Conservation (phyloP, 805 yeast species). For the Lachancea quebecensis region DNA sequence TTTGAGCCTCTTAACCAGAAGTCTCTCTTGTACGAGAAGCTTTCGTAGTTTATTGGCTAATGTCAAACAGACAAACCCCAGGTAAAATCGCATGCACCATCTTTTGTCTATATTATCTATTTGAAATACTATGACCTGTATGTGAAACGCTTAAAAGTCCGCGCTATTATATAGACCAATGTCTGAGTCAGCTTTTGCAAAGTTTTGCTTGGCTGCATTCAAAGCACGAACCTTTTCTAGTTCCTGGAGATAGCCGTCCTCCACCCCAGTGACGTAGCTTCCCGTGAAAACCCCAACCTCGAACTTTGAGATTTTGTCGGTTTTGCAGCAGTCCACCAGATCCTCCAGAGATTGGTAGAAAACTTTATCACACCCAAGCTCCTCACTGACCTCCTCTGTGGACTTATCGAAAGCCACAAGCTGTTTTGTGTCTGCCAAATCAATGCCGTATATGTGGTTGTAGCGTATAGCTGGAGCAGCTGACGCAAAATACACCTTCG, state of each 20-base stretch:
- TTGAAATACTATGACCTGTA: not conserved
- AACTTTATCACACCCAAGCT: constrained; percentile 84
- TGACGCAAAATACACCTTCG: constrained; percentile 88
- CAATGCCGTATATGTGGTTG: constrained; percentile 96
- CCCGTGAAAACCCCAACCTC: constrained; percentile 98
- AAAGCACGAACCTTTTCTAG: constrained; percentile 77
- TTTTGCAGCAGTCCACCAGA: constrained; percentile 68
- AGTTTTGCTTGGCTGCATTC: constrained; percentile 52
- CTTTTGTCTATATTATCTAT: constrained; percentile 1
- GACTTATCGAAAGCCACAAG: constrained; percentile 79
- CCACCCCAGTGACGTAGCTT: constrained; percentile 87
- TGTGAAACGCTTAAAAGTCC: constrained; percentile 34
- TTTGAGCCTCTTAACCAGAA: not conserved
- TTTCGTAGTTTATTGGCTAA: not conserved
- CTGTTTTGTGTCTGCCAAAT: constrained; percentile 90
- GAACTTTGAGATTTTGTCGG: constrained; percentile 44
- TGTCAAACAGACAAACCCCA: not conserved
- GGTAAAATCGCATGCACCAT: not conserved
- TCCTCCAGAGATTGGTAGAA: constrained; percentile 84
- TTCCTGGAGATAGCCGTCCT: constrained; percentile 71
- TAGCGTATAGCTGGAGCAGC: constrained; percentile 97
- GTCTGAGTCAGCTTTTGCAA: constrained; percentile 74
- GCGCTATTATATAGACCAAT: constrained; percentile 56
- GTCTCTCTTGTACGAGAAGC: not conserved
- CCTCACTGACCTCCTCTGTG: constrained; percentile 67